A percentile compares a stretch with the other conserved stretches of the same genome.
These are phyloP conservation scores for Sugiyamaella grinbergsii DNA, from an alignment of 1,139 yeast genomes.

Conservation along the genomic window DNA sequence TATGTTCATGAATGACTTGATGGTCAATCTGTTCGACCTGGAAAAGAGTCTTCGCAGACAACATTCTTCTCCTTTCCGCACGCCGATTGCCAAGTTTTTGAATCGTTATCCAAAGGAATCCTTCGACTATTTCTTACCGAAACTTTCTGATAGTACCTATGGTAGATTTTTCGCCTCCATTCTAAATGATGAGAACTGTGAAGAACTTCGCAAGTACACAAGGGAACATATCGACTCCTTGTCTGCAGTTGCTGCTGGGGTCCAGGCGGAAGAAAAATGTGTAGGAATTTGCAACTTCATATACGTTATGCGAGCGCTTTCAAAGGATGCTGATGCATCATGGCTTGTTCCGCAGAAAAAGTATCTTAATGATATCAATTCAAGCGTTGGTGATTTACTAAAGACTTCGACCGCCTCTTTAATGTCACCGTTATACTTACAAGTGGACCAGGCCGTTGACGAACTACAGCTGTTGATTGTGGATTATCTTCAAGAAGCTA, in stretches of 20 bases:
- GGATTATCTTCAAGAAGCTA: conserved; percentile 46
- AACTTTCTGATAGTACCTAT: conserved; percentile 65
- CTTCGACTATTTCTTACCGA: conserved; percentile 66
- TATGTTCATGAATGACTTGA: conserved; percentile 85
- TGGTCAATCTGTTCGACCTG: conserved; percentile 70
- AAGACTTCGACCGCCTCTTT: conserved; percentile 49
- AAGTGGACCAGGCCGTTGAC: conserved; percentile 69
- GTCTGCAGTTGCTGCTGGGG: conserved; percentile 49
- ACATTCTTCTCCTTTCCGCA: conserved; percentile 84
- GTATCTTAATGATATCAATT: conserved; percentile 51
- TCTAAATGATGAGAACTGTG: conserved; percentile 60
- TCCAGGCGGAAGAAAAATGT: conserved; percentile 57
- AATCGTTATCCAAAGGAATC: conserved; percentile 81
- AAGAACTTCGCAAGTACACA: conserved; percentile 56
- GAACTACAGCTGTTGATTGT: conserved; percentile 61
- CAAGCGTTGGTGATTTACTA: conserved; percentile 50
- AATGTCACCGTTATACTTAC: conserved; percentile 66
- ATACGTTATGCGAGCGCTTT: conserved; percentile 61
- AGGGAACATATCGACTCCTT: conserved; percentile 53
- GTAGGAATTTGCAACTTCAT: conserved; percentile 70
- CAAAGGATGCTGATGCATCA: conserved; percentile 50
- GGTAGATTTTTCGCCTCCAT: conserved; percentile 68
- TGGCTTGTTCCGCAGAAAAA: conserved; percentile 66
- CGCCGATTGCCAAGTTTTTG: conserved; percentile 86
- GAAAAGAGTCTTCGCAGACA: conserved; percentile 86